These are phyloP conservation scores for Ganoderma multipileum DNA, from an alignment of 1,284 basidiomycete species.

Conservation along the genomic window DNA sequence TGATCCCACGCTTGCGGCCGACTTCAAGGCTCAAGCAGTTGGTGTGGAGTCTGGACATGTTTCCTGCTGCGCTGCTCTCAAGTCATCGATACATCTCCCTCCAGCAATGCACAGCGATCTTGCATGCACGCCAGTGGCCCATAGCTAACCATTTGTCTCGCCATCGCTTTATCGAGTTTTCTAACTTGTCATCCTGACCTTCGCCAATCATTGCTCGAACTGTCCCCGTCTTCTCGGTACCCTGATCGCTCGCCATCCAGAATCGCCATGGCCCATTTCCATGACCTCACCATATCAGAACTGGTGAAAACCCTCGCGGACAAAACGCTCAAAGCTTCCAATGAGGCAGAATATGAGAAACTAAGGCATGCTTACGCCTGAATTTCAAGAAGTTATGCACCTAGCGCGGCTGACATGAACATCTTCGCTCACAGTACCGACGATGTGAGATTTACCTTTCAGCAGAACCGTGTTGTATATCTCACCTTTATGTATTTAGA, in stretches of 20 bases:
- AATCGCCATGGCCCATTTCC: not conserved
- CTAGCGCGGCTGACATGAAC: not conserved
- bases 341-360: not conserved
- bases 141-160: not conserved
- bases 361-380: not conserved
- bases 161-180: no score
- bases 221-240: not conserved
- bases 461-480: no score
- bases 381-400: not conserved
- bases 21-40: no score
- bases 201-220: no score
- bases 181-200: not conserved
- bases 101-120: not conserved
- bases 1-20: no score
- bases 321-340: not conserved
- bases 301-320: not conserved
- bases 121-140: not conserved
- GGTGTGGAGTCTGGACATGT: no score
- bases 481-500: not conserved
- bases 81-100: not conserved
- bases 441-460: not conserved
- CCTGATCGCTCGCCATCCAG: not conserved
- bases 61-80: no score
- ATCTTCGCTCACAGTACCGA: not conserved
- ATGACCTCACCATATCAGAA: not conserved